Base-by-base conservation (phyloP, 1,284 basidiomycete species). In the Ustilago loliicola region DNA sequence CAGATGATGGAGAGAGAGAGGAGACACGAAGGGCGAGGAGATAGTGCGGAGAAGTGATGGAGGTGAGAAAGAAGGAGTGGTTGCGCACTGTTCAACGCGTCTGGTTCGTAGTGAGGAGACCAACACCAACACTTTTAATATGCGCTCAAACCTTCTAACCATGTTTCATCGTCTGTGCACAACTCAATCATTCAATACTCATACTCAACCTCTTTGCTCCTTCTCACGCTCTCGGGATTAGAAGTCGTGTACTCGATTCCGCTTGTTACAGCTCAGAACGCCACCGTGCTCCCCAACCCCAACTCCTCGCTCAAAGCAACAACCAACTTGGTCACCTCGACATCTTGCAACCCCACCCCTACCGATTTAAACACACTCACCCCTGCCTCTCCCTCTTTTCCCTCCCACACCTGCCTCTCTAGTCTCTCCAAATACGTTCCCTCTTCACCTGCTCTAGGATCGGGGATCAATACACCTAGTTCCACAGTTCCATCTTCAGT, bases 291-390 rank as follows among this genome's bases (percentile, higher is more conserved):
- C 34, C 4, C 56, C 65, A 40, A 72, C 51, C 29, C 55, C 23
- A 29, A 50, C 1, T 21, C 55, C 2, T 48, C 50, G 23, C 52
- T 61, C 6, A 48, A 2, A 15, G 6, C 3, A 2, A 71, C 65
- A 2, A 76, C 52, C 34, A 67, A 23, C 52, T 66, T 66, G 2
- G 74, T 77, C 8, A 70, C 52, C 38, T 68, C 66, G 0, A 65
- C 66, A 60, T 72, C 75, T 40, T 72, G 75, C 53, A 72, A 50
- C 2, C 59, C 75, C 29, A 77, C 75, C 10, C 75, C 75, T 1
- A 77, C 74, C 9, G 42, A 51, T 30, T 78, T 73, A 61, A 78
- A 78, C 19, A 74, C 54, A 30, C 53, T 71, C 21, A 63, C 42
- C 17, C 36, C 21, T 27, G 29, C 40, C 21, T 27, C 51, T 27